Evolutionary conservation across 2,329 filamentous ascomycete species (phyloP), one percentile per base, ranked within the genome.

Genomic region (Epichloe amarillans): DNA sequence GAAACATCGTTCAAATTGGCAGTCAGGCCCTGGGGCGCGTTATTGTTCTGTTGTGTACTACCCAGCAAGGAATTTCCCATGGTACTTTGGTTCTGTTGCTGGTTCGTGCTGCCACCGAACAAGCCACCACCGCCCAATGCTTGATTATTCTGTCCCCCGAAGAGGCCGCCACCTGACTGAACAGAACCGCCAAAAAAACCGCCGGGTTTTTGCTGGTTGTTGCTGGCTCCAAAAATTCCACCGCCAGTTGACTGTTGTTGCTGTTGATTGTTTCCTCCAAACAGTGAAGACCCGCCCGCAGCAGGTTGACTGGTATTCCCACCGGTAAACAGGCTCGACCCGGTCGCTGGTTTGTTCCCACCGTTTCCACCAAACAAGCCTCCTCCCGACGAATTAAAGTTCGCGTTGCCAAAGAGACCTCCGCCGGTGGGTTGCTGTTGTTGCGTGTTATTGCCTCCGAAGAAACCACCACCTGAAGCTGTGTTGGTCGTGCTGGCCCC

Each of bases 1-100:
- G 86, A 88, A n/a, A 82, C 75, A 56, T 91, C 88, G 53, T 82
- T 82, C 51, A 94, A 79, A 54, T 88, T 93, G 5, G 89, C 83
- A 36, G 85, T 88, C 52, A 95, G 72, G 17, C 76, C 70, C 61
- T 86, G 81, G 15, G 76, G 76, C n/a, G 78, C 77, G 8, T 67
- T 67, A 51, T 70, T 68, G 35, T 63, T 64, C 49, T 69, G 68
- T 54, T 77, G 74, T 1, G 74, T 73, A 53, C 65, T 72, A 19
- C 79, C 79, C 47, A 88, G 79, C 3, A 87, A 61, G 0, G 83
- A 84, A 52, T 68, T 69, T 21, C 77, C 73, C 5, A 64, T 55
- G 21, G 62, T 65, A 26, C 64, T 64, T 55, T 75, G 73, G 35
- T 69, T 68, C 52, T 77, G 77, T 50, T 79, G 74, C 42, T 74